phyloP scores from a whole-genome alignment of 1,139 yeast genomes.

The Taphrina pruni region DNA sequence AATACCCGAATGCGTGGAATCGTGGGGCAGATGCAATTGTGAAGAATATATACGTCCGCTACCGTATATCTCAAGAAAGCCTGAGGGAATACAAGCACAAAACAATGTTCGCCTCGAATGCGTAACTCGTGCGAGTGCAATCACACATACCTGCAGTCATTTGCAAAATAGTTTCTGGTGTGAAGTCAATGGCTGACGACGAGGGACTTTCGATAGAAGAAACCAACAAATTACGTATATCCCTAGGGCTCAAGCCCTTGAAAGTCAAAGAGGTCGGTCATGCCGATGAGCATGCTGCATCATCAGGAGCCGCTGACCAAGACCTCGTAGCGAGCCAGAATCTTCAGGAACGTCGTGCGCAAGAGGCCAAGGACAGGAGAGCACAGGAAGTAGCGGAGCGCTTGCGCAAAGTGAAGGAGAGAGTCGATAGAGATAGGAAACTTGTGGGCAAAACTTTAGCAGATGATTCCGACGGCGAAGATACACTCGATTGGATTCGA shows the following conservation, averaged over 20 bases:
- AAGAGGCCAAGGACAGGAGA: conserved; percentile 46
- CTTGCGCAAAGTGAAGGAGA: conserved; percentile 46
- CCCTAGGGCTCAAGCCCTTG: conserved; percentile 53
- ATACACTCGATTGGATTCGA: conserved; percentile 47
- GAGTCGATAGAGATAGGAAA: conserved; percentile 47
- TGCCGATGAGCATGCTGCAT: conserved; percentile 20
- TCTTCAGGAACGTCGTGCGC: conserved; percentile 49
- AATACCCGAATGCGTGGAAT: too few species aligned
- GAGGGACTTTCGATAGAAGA: conserved; percentile 49
- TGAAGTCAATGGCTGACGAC: conserved; percentile 23
- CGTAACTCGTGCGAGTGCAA: too few species aligned
- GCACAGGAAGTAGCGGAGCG: conserved; percentile 37
- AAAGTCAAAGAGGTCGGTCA: conserved; percentile 46
- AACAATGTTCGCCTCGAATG: too few species aligned
- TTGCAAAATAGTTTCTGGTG: not conserved
- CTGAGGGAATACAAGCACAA: too few species aligned
- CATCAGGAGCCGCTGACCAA: conserved; percentile 46
- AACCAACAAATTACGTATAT: conserved; percentile 49
- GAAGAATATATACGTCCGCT: too few species aligned
- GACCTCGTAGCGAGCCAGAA: conserved; percentile 51
- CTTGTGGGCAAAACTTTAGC: conserved; percentile 50
- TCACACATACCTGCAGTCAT: too few species aligned
- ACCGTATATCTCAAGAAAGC: too few species aligned
- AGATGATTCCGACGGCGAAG: conserved; percentile 48
- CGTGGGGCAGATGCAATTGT: too few species aligned